Percentiles rank a stretch among this genome's conserved stretches.
Conservation (phyloP, 768 basidiomycete genomes). For the Suillus spraguei region DNA sequence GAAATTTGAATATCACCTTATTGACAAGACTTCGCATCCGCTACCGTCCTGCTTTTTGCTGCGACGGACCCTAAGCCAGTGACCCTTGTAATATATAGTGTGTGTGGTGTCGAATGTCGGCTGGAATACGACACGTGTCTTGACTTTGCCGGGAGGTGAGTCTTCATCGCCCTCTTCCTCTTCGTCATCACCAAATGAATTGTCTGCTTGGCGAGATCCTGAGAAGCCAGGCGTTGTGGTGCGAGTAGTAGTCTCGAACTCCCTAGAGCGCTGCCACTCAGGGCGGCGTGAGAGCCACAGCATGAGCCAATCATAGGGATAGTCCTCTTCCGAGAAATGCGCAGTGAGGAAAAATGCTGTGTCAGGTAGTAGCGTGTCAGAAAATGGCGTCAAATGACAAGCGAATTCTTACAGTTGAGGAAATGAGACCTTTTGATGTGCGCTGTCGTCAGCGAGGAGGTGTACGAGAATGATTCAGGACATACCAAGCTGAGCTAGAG, state of each 20-base stretch:
- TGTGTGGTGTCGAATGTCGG: slow-evolving; percentile 88
- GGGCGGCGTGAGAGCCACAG: slow-evolving; percentile 84
- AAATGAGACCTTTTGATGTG: slow-evolving; percentile 66
- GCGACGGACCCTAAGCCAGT: slow-evolving; percentile 80
- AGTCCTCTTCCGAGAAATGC: slow-evolving; percentile 89
- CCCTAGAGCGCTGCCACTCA: slow-evolving; percentile 87
- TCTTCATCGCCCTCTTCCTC: slow-evolving; percentile 51
- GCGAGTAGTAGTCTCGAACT: slow-evolving; percentile 87
- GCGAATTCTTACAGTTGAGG: slow-evolving; percentile 71
- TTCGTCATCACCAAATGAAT: slow-evolving; percentile 55
- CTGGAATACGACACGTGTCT: slow-evolving; percentile 86
- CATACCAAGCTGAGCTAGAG: slow-evolving; percentile 81
- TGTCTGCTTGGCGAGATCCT: slow-evolving; percentile 46
- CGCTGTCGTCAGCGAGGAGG: slow-evolving; percentile 18
- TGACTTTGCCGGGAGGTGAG: slow-evolving; percentile 57
- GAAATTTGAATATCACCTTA: slow-evolving; percentile 51
- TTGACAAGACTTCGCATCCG: slow-evolving; percentile 73
- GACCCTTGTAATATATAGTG: slow-evolving; percentile 83
- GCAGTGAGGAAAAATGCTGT: slow-evolving; percentile 87
- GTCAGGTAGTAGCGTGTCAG: slow-evolving; percentile 15
- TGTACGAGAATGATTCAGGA: slow-evolving; percentile 16
- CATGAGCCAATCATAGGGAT: slow-evolving; percentile 92
- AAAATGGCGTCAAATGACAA: slow-evolving; percentile 7
- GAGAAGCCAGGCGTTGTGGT: slow-evolving; percentile 63
- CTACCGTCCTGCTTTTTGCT: slow-evolving; percentile 69